Evolutionary conservation across 805 yeast genomes (phyloP).

Genomic region (Lipomyces anomalus): DNA sequence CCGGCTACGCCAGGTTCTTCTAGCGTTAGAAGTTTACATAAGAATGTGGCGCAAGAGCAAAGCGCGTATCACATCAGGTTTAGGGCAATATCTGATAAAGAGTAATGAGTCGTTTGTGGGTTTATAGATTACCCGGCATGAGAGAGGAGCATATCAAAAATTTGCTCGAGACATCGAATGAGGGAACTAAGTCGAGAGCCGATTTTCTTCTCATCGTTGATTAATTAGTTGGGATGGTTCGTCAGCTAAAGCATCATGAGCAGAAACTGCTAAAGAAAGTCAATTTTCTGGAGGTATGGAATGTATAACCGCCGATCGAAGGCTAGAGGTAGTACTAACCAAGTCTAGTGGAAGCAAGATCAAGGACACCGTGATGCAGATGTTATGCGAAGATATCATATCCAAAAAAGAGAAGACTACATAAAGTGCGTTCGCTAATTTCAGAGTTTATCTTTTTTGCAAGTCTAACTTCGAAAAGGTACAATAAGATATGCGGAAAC

Average conservation of each 20-base stretch:
- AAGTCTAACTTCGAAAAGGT: conserved; percentile 32
- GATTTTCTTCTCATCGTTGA: too few species aligned
- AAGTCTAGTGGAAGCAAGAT: conserved; percentile 77
- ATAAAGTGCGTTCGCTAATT: conserved; percentile 45
- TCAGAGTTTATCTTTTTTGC: not conserved
- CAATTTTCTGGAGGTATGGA: conserved; percentile 67
- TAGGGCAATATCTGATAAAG: too few species aligned
- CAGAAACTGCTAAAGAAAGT: conserved; percentile 90
- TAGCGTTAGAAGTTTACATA: too few species aligned
- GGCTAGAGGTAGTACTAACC: not conserved
- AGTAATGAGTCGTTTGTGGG: too few species aligned
- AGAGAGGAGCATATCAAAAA: too few species aligned
- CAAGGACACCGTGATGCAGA: conserved; percentile 93
- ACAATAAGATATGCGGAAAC: conserved; percentile 88
- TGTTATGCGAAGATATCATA: conserved; percentile 90
- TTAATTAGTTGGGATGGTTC: too few species aligned
- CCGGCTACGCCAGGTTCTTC: too few species aligned
- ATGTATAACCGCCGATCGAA: conserved; percentile 1
- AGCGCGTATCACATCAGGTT: too few species aligned
- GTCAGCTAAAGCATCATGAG: conserved; percentile 91
- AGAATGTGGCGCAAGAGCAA: too few species aligned
- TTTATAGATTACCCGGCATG: too few species aligned
- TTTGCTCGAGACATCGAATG: too few species aligned
- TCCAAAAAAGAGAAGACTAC: conserved; percentile 93
- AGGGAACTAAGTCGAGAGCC: too few species aligned